Percentiles rank a stretch among this genome's conserved stretches.
Conservation (phyloP, 768 basidiomycete species). For the Xerocomus brunneocitrinus region DNA sequence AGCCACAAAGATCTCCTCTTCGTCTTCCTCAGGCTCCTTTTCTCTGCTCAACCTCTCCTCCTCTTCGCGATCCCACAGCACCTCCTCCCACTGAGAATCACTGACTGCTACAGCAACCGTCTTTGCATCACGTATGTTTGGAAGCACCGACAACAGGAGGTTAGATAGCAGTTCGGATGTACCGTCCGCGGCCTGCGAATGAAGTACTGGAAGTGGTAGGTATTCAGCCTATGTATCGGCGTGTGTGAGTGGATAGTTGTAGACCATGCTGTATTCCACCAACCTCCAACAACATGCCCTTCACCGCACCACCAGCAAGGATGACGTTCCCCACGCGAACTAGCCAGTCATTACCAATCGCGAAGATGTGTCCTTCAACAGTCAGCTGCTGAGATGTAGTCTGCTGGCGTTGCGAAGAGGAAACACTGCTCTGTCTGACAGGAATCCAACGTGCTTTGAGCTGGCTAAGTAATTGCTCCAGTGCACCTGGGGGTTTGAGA, state of each 20-base stretch:
- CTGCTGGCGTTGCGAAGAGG: constrained; percentile 42
- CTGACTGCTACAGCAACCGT: constrained; percentile 76
- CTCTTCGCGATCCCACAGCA: constrained; percentile 71
- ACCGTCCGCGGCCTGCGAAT: constrained; percentile 58
- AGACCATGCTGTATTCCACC: constrained; percentile 6
- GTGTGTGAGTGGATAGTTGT: background rate
- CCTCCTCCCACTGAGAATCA: constrained; percentile 77
- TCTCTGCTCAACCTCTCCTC: constrained; percentile 38
- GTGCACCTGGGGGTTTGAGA: constrained; percentile 63
- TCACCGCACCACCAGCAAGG: constrained; percentile 67
- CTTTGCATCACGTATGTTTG: constrained; percentile 66
- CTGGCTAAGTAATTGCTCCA: constrained; percentile 72
- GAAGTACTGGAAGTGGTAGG: constrained; percentile 67
- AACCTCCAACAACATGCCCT: constrained; percentile 85
- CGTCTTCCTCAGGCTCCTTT: constrained; percentile 17
- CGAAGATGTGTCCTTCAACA: constrained; percentile 70
- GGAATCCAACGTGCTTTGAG: constrained; percentile 74
- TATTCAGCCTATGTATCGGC: constrained; percentile 64
- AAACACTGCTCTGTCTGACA: constrained; percentile 48
- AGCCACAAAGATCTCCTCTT: constrained; percentile 57
- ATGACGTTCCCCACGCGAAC: constrained; percentile 77
- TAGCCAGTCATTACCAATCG: constrained; percentile 78
- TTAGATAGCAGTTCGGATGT: constrained; percentile 73
- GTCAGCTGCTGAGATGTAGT: constrained; percentile 57
- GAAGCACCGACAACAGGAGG: constrained; percentile 68